phyloP scores from a whole-genome alignment of 176 grass and related monocot genomes.

The Cenchrus fungigraminus region DNA sequence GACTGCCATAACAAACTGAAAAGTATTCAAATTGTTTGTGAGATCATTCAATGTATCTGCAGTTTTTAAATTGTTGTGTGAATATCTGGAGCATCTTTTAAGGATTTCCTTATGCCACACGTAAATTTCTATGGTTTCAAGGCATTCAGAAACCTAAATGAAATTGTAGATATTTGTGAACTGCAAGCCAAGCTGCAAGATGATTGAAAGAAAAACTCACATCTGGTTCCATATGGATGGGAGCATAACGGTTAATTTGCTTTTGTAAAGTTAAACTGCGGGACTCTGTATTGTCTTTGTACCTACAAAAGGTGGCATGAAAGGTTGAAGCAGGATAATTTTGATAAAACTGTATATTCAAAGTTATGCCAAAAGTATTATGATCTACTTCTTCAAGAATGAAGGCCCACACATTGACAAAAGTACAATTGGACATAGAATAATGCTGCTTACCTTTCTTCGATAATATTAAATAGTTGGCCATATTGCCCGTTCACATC shows the following conservation, averaged over 20 bases:
- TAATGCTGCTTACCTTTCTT: conserved; percentile 68
- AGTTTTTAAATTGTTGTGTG: background rate
- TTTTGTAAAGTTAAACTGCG: conserved; percentile 81
- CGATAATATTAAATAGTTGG: conserved; percentile 78
- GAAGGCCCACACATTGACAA: background rate
- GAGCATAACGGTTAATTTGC: conserved; percentile 75
- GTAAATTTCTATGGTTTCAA: background rate
- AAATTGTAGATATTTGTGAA: conserved; percentile 1
- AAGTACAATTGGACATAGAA: conserved; percentile 14
- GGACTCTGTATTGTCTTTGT: conserved; percentile 70
- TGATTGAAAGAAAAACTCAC: conserved; percentile 42
- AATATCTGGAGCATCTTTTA: conserved; percentile 14
- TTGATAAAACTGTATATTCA: conserved; percentile 1
- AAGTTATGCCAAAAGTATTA: conserved; percentile 20
- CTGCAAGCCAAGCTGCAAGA: conserved; percentile 27
- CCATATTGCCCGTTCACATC: conserved; percentile 79
- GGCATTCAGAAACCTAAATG: conserved; percentile 5
- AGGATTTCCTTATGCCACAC: background rate
- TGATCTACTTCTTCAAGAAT: conserved; percentile 13
- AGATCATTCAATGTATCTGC: background rate
- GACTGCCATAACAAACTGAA: background rate
- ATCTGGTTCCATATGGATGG: conserved; percentile 80
- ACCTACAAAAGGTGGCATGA: conserved; percentile 56
- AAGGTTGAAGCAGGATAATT: conserved; percentile 35
- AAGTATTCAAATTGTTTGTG: conserved; percentile 5